phyloP scores from a whole-genome alignment of 1,139 yeast genomes.

The Blastobotrys malaysiensis region DNA sequence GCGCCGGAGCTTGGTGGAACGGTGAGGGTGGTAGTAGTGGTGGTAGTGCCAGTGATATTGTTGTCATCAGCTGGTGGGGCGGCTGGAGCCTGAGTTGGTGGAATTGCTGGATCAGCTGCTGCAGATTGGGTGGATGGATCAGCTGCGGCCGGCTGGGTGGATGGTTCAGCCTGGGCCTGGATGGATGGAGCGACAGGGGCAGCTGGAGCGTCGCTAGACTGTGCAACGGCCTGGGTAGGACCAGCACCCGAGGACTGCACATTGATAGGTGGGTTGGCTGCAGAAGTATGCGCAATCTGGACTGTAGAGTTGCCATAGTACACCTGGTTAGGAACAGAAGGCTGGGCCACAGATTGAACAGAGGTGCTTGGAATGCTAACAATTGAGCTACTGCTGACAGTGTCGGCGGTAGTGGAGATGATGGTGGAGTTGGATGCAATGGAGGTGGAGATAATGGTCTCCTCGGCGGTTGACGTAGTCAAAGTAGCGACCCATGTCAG shows the following conservation, averaged over 20 bases:
- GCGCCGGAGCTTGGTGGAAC: background rate
- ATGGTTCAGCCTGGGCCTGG: background rate
- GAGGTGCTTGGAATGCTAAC: background rate
- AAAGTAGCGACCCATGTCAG: too few species aligned
- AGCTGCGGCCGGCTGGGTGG: too few species aligned
- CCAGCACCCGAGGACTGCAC: background rate
- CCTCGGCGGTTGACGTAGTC: background rate
- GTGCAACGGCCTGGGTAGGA: too few species aligned
- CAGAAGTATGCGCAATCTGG: background rate
- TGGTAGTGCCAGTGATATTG: background rate
- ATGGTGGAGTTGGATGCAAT: background rate
- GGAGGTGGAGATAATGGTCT: background rate
- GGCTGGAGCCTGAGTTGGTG: background rate
- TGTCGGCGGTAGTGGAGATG: background rate
- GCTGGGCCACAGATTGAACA: too few species aligned
- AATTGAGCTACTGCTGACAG: background rate
- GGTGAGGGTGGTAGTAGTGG: background rate
- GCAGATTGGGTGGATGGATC: too few species aligned
- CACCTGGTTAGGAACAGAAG: background rate
- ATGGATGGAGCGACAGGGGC: background rate
- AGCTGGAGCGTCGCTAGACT: too few species aligned
- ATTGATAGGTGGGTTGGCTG: background rate
- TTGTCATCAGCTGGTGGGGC: background rate
- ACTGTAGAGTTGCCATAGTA: background rate
- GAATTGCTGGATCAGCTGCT: background rate